phyloP scores from a whole-genome alignment of 768 basidiomycete species.

The Pisolithus tinctorius region DNA sequence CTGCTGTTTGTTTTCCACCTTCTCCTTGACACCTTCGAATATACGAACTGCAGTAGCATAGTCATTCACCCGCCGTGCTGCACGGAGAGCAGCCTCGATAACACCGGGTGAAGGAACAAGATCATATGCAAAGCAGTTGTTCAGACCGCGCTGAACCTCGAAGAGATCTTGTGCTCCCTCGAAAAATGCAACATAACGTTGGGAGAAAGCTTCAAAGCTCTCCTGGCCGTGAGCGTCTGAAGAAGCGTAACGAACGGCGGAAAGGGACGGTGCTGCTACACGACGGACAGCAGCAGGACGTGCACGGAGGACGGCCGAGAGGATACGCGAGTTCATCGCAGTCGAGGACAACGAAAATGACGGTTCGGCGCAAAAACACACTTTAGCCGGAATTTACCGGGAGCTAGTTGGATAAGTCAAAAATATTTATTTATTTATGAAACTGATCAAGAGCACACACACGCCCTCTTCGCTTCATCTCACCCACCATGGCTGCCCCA shows the following conservation, averaged over 20 bases:
- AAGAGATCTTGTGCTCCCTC: constrained; percentile 90
- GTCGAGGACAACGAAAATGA: neutral
- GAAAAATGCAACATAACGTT: constrained; percentile 93
- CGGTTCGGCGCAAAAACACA: neutral
- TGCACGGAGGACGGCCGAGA: constrained; percentile 31
- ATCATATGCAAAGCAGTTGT: constrained; percentile 99
- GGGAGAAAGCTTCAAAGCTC: constrained; percentile 89
- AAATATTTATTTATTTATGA: neutral
- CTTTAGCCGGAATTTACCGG: neutral
- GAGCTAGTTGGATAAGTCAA: neutral
- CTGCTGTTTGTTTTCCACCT: constrained; percentile 96
- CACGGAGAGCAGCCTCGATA: constrained; percentile 81
- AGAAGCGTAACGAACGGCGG: constrained; percentile 28
- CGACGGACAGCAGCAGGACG: constrained; percentile 43
- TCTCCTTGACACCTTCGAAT: constrained; percentile 93
- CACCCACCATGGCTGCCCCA: constrained; percentile 33
- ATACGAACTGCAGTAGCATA: constrained; percentile 95
- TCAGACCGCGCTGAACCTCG: constrained; percentile 96
- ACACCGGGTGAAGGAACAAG: constrained; percentile 82
- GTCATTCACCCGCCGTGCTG: constrained; percentile 90
- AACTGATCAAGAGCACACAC: neutral
- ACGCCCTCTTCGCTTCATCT: neutral
- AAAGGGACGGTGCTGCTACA: constrained; percentile 39
- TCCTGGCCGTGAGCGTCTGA: constrained; percentile 75
- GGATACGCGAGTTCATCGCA: neutral